A percentile compares a stretch with the other conserved stretches of the same genome.
Conservation (phyloP, 2,329 filamentous ascomycete species). For the Talaromyces rugulosus region DNA sequence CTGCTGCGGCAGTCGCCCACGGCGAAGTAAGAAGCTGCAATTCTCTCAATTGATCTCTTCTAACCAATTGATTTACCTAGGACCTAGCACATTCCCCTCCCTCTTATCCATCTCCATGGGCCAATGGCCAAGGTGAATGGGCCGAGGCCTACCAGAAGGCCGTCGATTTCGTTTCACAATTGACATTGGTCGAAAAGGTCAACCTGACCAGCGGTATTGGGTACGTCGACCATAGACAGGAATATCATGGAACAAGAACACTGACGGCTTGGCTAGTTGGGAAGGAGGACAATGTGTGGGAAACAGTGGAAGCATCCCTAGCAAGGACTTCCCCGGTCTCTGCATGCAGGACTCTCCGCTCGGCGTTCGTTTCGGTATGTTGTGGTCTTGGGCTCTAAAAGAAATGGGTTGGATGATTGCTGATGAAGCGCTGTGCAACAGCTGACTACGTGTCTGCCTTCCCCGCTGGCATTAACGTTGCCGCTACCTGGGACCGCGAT, state of each 20-base stretch:
- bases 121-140: conserved; percentile 70
- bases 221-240: conserved; percentile 44
- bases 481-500: conserved; percentile 73
- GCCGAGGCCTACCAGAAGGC: conserved; percentile 71
- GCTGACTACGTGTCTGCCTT: conserved; percentile 80
- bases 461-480: conserved; percentile 71
- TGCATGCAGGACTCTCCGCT: conserved; percentile 85
- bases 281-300: conserved; percentile 71
- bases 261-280: conserved; percentile 47
- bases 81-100: conserved; percentile 52
- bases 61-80: conserved; percentile 11
- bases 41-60: not conserved
- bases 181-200: conserved; percentile 85
- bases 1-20: conserved; percentile 27
- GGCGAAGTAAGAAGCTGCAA: conserved; percentile 26
- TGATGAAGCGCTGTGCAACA: conserved; percentile 17
- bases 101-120: conserved; percentile 84
- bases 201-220: conserved; percentile 90
- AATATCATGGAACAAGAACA: not conserved
- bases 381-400: not conserved
- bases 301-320: conserved; percentile 52
- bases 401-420: not conserved
- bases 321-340: conserved; percentile 61
- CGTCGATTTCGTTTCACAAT: conserved; percentile 71
- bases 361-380: conserved; percentile 64